Evolutionary conservation across 1,284 basidiomycete genomes (phyloP).

Genomic region (Puccinia polysora): DNA sequence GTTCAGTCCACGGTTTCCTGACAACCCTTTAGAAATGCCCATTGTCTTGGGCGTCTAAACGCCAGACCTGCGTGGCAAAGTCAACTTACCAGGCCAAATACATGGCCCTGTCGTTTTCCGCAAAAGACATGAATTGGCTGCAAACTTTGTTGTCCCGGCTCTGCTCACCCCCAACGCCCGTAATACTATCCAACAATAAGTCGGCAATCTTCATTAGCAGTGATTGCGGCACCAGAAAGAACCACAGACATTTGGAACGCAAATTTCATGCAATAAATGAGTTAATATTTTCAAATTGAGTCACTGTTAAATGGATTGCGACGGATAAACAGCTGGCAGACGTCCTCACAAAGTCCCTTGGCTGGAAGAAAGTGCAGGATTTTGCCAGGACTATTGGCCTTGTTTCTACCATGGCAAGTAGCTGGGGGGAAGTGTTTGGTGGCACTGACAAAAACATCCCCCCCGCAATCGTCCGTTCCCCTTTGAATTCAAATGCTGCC

Average conservation of each 20-base stretch:
- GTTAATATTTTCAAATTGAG: neutral
- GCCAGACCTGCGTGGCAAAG: neutral
- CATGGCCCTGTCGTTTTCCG: conserved; percentile 7
- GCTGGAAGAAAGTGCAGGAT: neutral
- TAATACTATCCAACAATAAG: neutral
- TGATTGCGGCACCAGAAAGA: neutral
- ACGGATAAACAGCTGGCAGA: conserved; percentile 1
- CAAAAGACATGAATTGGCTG: neutral
- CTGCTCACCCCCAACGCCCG: neutral
- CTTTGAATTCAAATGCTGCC: too few relatives aligned
- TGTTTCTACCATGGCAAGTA: too few relatives aligned
- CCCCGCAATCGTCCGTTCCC: too few relatives aligned
- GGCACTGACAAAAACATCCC: too few relatives aligned
- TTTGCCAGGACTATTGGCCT: too few relatives aligned
- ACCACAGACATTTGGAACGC: neutral
- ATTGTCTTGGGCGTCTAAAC: conserved; percentile 1
- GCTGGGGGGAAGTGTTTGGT: too few relatives aligned
- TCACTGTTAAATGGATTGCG: neutral
- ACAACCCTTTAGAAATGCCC: neutral
- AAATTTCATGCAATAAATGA: conserved; percentile 21
- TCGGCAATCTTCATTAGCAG: neutral
- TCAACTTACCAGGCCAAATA: conserved; percentile 17
- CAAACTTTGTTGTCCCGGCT: neutral
- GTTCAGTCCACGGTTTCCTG: neutral
- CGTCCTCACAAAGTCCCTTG: conserved; percentile 9